Evolutionary conservation across 768 basidiomycete genomes (phyloP).

Genomic region (Trametopsis cervina): DNA sequence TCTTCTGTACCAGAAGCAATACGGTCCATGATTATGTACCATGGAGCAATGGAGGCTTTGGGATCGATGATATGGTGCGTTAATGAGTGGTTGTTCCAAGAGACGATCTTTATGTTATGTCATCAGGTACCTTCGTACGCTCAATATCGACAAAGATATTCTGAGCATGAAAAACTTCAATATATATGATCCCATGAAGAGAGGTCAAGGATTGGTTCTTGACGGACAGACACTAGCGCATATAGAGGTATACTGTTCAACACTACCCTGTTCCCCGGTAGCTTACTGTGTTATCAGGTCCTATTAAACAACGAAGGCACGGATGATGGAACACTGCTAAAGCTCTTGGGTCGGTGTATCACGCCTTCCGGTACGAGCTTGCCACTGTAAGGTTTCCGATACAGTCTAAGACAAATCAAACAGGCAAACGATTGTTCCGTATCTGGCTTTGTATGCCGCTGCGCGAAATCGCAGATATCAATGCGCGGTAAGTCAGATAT

Average conservation of each 20-base stretch:
- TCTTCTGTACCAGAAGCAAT: slow-evolving; percentile 63
- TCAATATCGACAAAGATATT: slow-evolving; percentile 95
- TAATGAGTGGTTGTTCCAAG: no score
- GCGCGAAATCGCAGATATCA: slow-evolving; percentile 76
- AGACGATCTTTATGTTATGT: no score
- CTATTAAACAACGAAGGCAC: slow-evolving; percentile 91
- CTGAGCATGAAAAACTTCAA: slow-evolving; percentile 97
- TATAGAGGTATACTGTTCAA: slow-evolving; percentile 58
- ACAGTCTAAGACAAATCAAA: no score
- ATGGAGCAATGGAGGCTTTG: slow-evolving; percentile 72
- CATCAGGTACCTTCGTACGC: slow-evolving; percentile 73
- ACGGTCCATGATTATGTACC: slow-evolving; percentile 58
- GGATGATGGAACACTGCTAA: slow-evolving; percentile 82
- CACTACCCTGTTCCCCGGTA: no score
- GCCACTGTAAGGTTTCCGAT: neutral
- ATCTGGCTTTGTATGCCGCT: slow-evolving; percentile 96
- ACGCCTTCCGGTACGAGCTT: slow-evolving; percentile 83
- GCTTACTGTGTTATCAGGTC: slow-evolving; percentile 37
- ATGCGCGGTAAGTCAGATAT: slow-evolving; percentile 58
- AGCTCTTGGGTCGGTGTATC: slow-evolving; percentile 73
- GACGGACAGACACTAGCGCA: slow-evolving; percentile 96
- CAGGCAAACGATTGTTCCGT: slow-evolving; percentile 91
- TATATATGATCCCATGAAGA: slow-evolving; percentile 91
- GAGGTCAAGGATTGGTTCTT: slow-evolving; percentile 76
- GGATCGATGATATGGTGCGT: slow-evolving; percentile 87